These are phyloP conservation scores for Avena eriantha DNA, from an alignment of 176 grass and related monocot genomes.

Conservation along the genomic window DNA sequence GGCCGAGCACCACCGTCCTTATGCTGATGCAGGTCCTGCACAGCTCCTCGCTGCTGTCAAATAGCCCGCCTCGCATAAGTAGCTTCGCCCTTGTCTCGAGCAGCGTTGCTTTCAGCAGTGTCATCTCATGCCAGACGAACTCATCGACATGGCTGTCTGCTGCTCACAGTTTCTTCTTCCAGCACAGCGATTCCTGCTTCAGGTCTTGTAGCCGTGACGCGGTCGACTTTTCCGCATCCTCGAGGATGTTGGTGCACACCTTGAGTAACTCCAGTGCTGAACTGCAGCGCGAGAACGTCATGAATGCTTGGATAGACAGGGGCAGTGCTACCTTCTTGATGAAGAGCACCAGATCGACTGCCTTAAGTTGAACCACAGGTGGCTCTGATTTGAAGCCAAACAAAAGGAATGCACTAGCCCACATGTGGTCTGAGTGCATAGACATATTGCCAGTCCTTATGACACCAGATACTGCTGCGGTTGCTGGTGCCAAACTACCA, in stretches of 20 bases:
- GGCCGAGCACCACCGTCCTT: conserved; percentile 87
- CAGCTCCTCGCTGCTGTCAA: conserved; percentile 79
- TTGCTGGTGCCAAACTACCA: conserved; percentile 57
- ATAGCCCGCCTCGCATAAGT: conserved; percentile 74
- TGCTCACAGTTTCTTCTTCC: conserved; percentile 78
- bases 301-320: conserved; percentile 74
- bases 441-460: conserved; percentile 65
- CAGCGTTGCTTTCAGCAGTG: conserved; percentile 77
- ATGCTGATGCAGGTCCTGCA: conserved; percentile 97
- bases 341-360: conserved; percentile 75
- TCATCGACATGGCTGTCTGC: conserved; percentile 67
- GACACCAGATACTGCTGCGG: conserved; percentile 64
- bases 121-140: conserved; percentile 90
- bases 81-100: conserved; percentile 94
- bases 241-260: conserved; percentile 87
- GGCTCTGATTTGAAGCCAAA: conserved; percentile 94
- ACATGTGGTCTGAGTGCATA: conserved; percentile 75
- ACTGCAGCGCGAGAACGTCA: conserved; percentile 78
- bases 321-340: conserved; percentile 85
- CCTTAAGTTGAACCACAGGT: conserved; percentile 69
- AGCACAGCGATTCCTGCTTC: conserved; percentile 65
- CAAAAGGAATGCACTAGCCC: conserved; percentile 88
- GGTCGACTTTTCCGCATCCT: conserved; percentile 79
- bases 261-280: conserved; percentile 91
- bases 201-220: conserved; percentile 67